These are phyloP conservation scores for Trichoderma sp. DNA, from an alignment of 2,329 filamentous ascomycete species.

Conservation along the genomic window DNA sequence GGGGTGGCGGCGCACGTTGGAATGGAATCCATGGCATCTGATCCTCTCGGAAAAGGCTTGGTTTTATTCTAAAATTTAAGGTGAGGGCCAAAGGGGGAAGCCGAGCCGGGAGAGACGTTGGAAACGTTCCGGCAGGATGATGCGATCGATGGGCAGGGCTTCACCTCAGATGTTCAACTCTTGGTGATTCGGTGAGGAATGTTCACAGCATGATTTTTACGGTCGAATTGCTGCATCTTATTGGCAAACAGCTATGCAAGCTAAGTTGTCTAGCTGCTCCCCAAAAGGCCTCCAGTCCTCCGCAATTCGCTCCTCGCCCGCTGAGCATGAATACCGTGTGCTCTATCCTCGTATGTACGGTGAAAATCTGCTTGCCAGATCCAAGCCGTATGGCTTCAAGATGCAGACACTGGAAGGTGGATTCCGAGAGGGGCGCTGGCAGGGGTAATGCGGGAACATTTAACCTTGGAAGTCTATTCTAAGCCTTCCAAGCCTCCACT, in stretches of 20 bases:
- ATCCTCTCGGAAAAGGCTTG: conserved; percentile 1
- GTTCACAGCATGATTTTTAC: neutral
- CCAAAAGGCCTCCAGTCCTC: neutral
- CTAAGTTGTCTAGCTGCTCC: neutral
- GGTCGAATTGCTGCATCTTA: neutral
- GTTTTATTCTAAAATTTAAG: neutral
- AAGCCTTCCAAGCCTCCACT: conserved; percentile 11
- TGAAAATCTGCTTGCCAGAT: neutral
- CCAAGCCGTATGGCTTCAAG: conserved; percentile 21
- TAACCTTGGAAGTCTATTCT: conserved; percentile 18
- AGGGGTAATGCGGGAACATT: conserved; percentile 23
- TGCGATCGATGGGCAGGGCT: neutral
- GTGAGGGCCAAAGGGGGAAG: conserved; percentile 18
- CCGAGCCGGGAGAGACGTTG: conserved; percentile 6
- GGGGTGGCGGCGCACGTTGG: conserved; percentile 1
- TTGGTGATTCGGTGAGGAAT: neutral
- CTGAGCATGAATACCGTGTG: neutral
- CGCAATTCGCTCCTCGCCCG: neutral
- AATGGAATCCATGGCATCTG: neutral
- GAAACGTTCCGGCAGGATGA: conserved; percentile 8
- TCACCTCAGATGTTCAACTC: neutral
- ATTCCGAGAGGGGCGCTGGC: conserved; percentile 1
- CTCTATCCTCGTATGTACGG: neutral
- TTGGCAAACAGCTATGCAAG: neutral
- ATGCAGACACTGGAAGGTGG: conserved; percentile 23